Conservation (phyloP, 495 filamentous ascomycete genomes). For the Neurospora intermedia region DNA sequence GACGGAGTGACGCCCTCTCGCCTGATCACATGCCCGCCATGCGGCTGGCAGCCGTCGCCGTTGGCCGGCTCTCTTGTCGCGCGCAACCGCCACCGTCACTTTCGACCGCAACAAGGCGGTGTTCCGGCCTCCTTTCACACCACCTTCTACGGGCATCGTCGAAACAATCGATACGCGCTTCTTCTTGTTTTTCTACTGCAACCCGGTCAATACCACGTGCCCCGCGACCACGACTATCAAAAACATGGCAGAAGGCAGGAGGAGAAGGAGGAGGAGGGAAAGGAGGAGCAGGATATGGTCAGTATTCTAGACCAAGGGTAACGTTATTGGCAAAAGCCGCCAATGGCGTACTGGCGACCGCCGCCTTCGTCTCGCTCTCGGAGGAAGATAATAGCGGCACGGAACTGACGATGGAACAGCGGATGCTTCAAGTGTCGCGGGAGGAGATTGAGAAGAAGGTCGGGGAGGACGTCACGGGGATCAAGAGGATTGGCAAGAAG, state of each 20-base stretch:
- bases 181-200: background rate
- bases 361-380: constrained; percentile 61
- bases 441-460: constrained; percentile 62
- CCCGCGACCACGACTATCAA: background rate
- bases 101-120: background rate
- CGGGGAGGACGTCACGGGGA: constrained; percentile 45
- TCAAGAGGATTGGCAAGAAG: constrained; percentile 41
- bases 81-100: constrained; percentile 5
- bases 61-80: constrained; percentile 19
- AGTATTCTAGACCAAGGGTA: constrained; percentile 10
- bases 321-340: constrained; percentile 13
- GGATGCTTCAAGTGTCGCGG: constrained; percentile 75
- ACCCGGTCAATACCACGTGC: background rate
- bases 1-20: background rate
- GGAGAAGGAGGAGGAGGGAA: background rate
- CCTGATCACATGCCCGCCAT: constrained; percentile 11
- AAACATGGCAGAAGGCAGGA: background rate
- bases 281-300: background rate
- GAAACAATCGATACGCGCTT: background rate
- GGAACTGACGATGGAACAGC: constrained; percentile 63
- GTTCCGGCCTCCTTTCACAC: background rate
- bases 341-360: constrained; percentile 39
- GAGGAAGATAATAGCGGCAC: constrained; percentile 49
- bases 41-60: constrained; percentile 15
- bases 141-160: background rate